Percentiles rank a stretch among this genome's conserved stretches.
Evolutionary conservation across 2,329 filamentous ascomycete genomes (phyloP).

Genomic region (Colletotrichum sp.): DNA sequence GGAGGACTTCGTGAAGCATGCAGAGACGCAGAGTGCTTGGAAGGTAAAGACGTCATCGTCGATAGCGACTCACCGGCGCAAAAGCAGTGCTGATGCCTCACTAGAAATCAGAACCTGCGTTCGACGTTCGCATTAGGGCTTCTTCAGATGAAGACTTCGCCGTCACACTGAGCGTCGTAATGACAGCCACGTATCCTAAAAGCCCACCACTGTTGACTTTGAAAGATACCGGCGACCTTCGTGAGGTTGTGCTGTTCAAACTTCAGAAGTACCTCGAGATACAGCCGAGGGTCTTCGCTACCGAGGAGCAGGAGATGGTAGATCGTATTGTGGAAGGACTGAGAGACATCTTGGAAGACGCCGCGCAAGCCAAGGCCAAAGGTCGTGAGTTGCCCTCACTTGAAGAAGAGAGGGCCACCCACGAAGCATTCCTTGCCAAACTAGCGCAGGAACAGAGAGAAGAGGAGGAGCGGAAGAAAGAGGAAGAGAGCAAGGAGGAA

Average conservation of each 20-base stretch:
- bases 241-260: conserved; percentile 73
- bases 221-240: conserved; percentile 67
- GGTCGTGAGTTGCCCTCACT: conserved; percentile 82
- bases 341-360: conserved; percentile 82
- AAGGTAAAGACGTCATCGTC: conserved; percentile 60
- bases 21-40: conserved; percentile 78
- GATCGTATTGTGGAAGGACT: conserved; percentile 72
- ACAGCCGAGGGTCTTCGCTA: conserved; percentile 58
- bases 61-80: conserved; percentile 1
- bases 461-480: conserved; percentile 56
- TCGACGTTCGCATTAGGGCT: conserved; percentile 80
- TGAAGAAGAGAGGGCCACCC: conserved; percentile 85
- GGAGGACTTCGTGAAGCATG: conserved; percentile 82
- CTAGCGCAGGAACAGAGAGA: conserved; percentile 62
- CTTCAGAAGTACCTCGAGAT: conserved; percentile 69
- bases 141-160: conserved; percentile 74
- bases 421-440: conserved; percentile 74
- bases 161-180: conserved; percentile 75
- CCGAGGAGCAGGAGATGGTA: conserved; percentile 63
- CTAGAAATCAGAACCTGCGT: conserved; percentile 80
- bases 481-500: conserved; percentile 68
- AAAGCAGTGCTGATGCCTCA: neutral
- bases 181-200: conserved; percentile 92
- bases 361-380: conserved; percentile 76
- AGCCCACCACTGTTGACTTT: conserved; percentile 76